A percentile compares a stretch with the other conserved stretches of the same genome.
Evolutionary conservation across 2,329 filamentous ascomycete species (phyloP).

Genomic region (Monosporascus sp.): DNA sequence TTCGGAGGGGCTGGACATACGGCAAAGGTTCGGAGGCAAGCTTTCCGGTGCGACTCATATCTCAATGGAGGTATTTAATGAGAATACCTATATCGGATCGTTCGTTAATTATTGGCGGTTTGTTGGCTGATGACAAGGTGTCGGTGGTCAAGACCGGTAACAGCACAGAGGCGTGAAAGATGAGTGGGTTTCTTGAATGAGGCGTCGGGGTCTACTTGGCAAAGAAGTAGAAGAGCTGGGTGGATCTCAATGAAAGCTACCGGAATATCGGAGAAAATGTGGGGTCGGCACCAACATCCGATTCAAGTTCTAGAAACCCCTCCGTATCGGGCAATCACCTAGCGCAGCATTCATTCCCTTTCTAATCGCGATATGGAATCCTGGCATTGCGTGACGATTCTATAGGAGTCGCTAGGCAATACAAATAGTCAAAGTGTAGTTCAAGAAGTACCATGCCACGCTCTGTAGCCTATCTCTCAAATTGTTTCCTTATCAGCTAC

Average conservation of each 20-base stretch:
- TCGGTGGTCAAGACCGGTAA: not conserved
- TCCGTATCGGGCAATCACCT: too few relatives aligned
- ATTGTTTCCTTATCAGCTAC: too few relatives aligned
- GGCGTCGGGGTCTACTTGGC: not conserved
- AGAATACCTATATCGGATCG: conserved; percentile 1
- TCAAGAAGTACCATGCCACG: too few relatives aligned
- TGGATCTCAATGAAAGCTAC: not conserved
- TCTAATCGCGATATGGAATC: too few relatives aligned
- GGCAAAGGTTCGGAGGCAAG: conserved; percentile 99
- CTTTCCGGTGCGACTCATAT: conserved; percentile 95
- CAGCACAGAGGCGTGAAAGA: not conserved
- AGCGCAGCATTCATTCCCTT: too few relatives aligned
- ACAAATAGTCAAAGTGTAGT: too few relatives aligned
- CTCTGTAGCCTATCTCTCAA: too few relatives aligned
- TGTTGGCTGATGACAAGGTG: not conserved
- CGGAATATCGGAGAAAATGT: not conserved
- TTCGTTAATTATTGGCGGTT: conserved; percentile 1
- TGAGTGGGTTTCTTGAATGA: not conserved
- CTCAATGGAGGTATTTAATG: conserved; percentile 46
- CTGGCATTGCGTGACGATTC: too few relatives aligned
- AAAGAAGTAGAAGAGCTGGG: not conserved
- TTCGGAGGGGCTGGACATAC: conserved; percentile 46
- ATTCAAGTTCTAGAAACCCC: too few relatives aligned
- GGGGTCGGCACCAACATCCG: not conserved
- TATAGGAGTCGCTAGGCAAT: too few relatives aligned